These are phyloP conservation scores for Clonostachys solani DNA, from an alignment of 2,329 filamentous ascomycete genomes.

Conservation along the genomic window DNA sequence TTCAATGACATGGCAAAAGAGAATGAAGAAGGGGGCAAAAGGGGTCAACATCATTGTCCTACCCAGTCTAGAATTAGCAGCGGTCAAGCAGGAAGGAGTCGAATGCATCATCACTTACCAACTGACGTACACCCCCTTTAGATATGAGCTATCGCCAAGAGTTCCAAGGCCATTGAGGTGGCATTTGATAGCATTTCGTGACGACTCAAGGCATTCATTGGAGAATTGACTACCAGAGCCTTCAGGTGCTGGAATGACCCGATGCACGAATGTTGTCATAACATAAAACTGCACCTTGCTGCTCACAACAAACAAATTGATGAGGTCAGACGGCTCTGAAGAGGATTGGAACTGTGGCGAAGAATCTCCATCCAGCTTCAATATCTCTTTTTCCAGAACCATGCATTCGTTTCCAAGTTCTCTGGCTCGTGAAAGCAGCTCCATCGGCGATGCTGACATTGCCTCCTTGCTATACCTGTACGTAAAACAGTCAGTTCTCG, in stretches of 20 bases:
- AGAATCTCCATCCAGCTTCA: constrained; percentile 4
- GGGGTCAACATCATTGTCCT: constrained; percentile 53
- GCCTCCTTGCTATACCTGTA: neutral
- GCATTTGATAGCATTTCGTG: constrained; percentile 38
- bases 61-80: neutral
- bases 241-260: constrained; percentile 41
- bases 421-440: constrained; percentile 16
- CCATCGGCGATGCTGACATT: neutral
- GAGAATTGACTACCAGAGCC: constrained; percentile 38
- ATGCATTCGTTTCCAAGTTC: constrained; percentile 30
- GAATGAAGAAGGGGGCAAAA: constrained; percentile 55
- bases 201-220: constrained; percentile 41
- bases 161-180: constrained; percentile 37
- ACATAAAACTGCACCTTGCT: constrained; percentile 43
- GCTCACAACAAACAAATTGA: constrained; percentile 37
- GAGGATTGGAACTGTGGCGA: too few species aligned
- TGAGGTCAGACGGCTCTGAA: constrained; percentile 28
- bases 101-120: constrained; percentile 28
- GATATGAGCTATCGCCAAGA: constrained; percentile 30
- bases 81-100: neutral
- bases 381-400: constrained; percentile 26
- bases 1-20: constrained; percentile 55
- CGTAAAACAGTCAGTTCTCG: neutral
- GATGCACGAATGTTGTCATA: constrained; percentile 46
- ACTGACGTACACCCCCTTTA: constrained; percentile 43